phyloP scores from a whole-genome alignment of 345 rosid species.

The Turnera subulata region DNA sequence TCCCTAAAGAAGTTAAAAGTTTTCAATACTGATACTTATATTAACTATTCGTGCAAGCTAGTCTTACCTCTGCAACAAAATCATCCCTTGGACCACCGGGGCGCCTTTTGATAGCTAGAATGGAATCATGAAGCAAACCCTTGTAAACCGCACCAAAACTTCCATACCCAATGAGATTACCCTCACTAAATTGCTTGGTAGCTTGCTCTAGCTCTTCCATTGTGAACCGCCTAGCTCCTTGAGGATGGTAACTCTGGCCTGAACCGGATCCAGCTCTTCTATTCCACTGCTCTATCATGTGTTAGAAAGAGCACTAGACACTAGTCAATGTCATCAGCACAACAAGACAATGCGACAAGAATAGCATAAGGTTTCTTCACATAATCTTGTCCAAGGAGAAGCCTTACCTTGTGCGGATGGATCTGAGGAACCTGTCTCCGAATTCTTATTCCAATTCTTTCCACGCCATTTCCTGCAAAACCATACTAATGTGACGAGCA shows the following conservation, averaged over 20 bases:
- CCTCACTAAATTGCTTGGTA: constrained; percentile 45
- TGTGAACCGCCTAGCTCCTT: constrained; percentile 39
- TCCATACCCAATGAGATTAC: constrained; percentile 49
- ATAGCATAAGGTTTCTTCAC: neutral
- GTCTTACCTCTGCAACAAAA: constrained; percentile 48
- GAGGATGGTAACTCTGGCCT: constrained; percentile 21
- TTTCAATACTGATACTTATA: too few species aligned
- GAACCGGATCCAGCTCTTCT: constrained; percentile 36
- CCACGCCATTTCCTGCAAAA: constrained; percentile 36
- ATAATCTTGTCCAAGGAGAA: constrained; percentile 7
- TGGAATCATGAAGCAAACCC: constrained; percentile 44
- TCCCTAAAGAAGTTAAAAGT: too few species aligned
- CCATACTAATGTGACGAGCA: constrained; percentile 34
- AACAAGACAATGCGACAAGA: neutral
- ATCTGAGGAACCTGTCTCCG: constrained; percentile 58
- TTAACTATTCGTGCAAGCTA: neutral
- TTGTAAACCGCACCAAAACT: constrained; percentile 49
- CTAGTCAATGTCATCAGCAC: neutral
- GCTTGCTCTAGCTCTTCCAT: constrained; percentile 56
- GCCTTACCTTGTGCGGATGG: constrained; percentile 46
- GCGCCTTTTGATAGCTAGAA: constrained; percentile 54
- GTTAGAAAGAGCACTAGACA: constrained; percentile 11
- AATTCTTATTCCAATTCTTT: constrained; percentile 27
- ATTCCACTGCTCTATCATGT: constrained; percentile 35
- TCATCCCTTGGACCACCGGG: constrained; percentile 32